Evolutionary conservation across 2,329 filamentous ascomycete species (phyloP), one percentile per base, ranked within the genome.

Genomic region (Davidsoniella neocaledoniae): DNA sequence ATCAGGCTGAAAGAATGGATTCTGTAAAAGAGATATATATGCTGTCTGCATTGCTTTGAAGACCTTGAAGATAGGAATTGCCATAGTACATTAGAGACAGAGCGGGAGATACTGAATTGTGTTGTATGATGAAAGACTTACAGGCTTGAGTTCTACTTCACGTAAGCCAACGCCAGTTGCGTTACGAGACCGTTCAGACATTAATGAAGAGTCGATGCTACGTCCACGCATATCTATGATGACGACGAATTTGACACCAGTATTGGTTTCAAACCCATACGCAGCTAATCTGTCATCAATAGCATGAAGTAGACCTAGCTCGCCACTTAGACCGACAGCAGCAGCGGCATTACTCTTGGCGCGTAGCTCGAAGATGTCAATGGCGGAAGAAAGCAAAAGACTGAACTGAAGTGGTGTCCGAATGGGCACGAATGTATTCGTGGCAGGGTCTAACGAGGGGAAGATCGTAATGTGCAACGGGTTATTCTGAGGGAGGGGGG

Each of bases 191-290:
- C 21, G 21, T 23, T 23, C 21, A 5, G 21, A 46, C 23, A 19
- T 33, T 48, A 19, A 39, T 26, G 44, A 49, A 54, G 58, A 60
- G 46, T 64, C 66, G 48, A 70, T 65, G 46, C 73, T 67, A 19
- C 82, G 71, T 1, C 87, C 88, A 57, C 87, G 79, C 76, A 94
- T 86, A 66, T 98, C 90, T 26, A 96, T 82, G 3, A 95, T 77
- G 55, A 87, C 81, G 33, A 96, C 79, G 60, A 98, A 80, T 62
- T 90, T 88, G 55, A 94, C 79, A 39, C 87, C 87, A 23, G 91
- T 96, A 65, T 94, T 96, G 51, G 91, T 95, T 65, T 96, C 77
- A 78, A 86, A 95, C 59, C 91, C 91, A 68, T 96, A 98, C 57
- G 87, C 83, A 36, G 88, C 87, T 43, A 96, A 74, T 23, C 88